A percentile compares a stretch with the other conserved stretches of the same genome.
These are phyloP conservation scores for Suhomyces terraborum DNA, from an alignment of 1,139 yeast species.

Conservation along the genomic window DNA sequence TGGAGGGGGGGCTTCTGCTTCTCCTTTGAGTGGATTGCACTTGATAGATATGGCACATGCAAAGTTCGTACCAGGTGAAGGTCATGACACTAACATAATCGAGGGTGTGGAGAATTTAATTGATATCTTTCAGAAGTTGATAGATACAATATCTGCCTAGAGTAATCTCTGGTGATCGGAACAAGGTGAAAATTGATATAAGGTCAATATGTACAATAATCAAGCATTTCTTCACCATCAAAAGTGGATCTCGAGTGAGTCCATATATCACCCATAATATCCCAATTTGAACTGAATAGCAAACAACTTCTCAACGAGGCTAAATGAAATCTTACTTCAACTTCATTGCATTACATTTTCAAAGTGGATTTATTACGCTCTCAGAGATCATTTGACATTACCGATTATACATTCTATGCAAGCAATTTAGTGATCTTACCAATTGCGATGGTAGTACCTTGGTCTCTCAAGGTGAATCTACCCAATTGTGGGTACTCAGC, in stretches of 20 bases:
- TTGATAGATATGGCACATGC: slow-evolving; percentile 94
- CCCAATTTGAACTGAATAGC: no score
- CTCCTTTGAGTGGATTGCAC: slow-evolving; percentile 55
- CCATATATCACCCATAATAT: no score
- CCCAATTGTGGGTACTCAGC: slow-evolving; percentile 94
- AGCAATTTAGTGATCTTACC: slow-evolving; percentile 88
- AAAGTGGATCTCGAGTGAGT: no score
- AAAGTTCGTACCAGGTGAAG: slow-evolving; percentile 58
- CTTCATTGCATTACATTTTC: no score
- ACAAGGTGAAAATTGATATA: not conserved
- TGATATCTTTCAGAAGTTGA: slow-evolving; percentile 37
- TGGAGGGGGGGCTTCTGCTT: no score
- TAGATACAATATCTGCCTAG: no score
- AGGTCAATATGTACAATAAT: no score
- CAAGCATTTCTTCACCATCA: not conserved
- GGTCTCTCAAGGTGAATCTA: slow-evolving; percentile 97
- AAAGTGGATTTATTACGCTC: no score
- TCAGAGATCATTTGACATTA: no score
- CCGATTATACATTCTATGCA: slow-evolving; percentile 10
- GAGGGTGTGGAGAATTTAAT: slow-evolving; percentile 67
- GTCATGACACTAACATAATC: slow-evolving; percentile 70
- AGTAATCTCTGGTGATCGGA: no score
- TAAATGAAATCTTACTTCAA: not conserved
- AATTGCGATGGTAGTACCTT: slow-evolving; percentile 96
- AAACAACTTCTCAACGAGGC: no score